A percentile compares a stretch with the other conserved stretches of the same genome.
These are phyloP conservation scores for Sclerotinia nivalis DNA, from an alignment of 2,329 filamentous ascomycete genomes.

Conservation along the genomic window DNA sequence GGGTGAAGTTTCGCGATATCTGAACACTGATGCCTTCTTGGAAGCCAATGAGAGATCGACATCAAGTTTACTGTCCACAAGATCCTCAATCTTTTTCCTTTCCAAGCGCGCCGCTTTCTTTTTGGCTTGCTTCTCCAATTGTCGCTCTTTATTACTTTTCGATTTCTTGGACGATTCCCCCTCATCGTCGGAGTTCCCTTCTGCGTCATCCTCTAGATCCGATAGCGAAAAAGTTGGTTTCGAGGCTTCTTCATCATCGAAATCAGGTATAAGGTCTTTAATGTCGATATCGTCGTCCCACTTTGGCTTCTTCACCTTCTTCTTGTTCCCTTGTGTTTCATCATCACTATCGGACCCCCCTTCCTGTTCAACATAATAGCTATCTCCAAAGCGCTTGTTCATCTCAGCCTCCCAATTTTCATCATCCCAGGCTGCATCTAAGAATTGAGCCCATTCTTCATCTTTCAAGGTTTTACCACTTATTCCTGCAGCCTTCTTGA, in stretches of 20 bases:
- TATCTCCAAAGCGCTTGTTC: conserved; percentile 81
- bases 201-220: conserved; percentile 47
- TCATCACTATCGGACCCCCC: conserved; percentile 63
- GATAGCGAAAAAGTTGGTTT: conserved; percentile 58
- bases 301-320: conserved; percentile 74
- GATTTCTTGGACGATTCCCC: conserved; percentile 52
- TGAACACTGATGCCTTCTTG: conserved; percentile 61
- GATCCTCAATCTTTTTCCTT: conserved; percentile 77
- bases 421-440: conserved; percentile 88
- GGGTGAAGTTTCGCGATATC: conserved; percentile 92
- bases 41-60: conserved; percentile 64
- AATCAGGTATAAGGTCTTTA: conserved; percentile 85
- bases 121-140: conserved; percentile 57
- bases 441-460: conserved; percentile 79
- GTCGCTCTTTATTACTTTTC: conserved; percentile 61
- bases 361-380: conserved; percentile 78
- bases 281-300: conserved; percentile 99
- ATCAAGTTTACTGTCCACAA: conserved; percentile 80
- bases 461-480: conserved; percentile 66
- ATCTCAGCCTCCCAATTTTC: conserved; percentile 90
- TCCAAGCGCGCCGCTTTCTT: conserved; percentile 78
- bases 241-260: conserved; percentile 57
- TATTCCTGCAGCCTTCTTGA: conserved; percentile 85
- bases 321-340: conserved; percentile 52
- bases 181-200: conserved; percentile 48